phyloP scores from a whole-genome alignment of 2,329 filamentous ascomycete genomes.

The Fusarium agapanthi region DNA sequence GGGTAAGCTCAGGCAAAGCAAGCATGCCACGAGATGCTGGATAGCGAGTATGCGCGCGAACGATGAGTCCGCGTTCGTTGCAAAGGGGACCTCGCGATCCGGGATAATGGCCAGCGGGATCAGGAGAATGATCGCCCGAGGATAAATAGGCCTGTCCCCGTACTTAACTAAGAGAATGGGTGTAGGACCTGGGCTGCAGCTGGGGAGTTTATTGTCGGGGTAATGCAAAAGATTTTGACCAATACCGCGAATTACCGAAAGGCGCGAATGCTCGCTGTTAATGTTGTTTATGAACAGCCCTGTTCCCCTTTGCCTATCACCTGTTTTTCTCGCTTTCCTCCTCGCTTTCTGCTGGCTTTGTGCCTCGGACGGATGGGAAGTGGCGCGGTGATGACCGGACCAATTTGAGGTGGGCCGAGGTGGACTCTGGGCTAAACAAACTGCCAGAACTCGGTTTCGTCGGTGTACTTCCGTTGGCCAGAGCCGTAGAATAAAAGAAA shows the following conservation, averaged over 20 bases:
- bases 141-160: slow-evolving; percentile 24
- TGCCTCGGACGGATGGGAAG: slow-evolving; percentile 35
- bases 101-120: slow-evolving; percentile 35
- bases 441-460: slow-evolving; percentile 22
- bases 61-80: slow-evolving; percentile 26
- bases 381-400: slow-evolving; percentile 27
- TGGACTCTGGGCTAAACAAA: slow-evolving; percentile 30
- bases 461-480: slow-evolving; percentile 25
- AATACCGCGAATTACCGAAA: slow-evolving; percentile 28
- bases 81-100: slow-evolving; percentile 31
- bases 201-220: background rate
- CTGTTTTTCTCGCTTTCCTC: slow-evolving; percentile 12
- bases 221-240: slow-evolving; percentile 6
- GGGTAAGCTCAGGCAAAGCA: slow-evolving; percentile 8
- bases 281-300: slow-evolving; percentile 23
- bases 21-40: slow-evolving; percentile 16
- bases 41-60: slow-evolving; percentile 18
- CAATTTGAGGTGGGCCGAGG: slow-evolving; percentile 33
- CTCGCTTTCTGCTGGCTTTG: slow-evolving; percentile 33
- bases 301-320: slow-evolving; percentile 16
- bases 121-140: slow-evolving; percentile 37
- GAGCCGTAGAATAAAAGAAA: slow-evolving; percentile 13
- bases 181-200: slow-evolving; percentile 10
- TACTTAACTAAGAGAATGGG: slow-evolving; percentile 15
- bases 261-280: background rate